Evolutionary conservation across 2,329 filamentous ascomycete genomes (phyloP).

Genomic region (Pseudogymnoascus destructans): DNA sequence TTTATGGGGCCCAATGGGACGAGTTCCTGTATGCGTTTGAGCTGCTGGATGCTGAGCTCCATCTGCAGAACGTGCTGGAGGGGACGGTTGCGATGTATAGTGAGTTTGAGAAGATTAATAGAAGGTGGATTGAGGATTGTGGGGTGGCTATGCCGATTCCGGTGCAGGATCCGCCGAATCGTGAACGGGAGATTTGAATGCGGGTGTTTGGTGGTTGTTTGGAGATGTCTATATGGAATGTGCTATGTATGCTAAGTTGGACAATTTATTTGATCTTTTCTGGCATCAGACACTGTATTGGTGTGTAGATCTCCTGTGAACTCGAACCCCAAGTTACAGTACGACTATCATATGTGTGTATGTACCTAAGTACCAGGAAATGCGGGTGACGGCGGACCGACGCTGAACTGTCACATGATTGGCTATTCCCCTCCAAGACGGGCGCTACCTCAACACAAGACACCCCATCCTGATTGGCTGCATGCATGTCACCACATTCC

Average conservation of each 20-base stretch:
- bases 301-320: neutral
- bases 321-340: no score
- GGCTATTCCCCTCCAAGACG: neutral
- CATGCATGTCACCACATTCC: slow-evolving; percentile 1
- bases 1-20: neutral
- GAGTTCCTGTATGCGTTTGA: neutral
- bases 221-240: neutral
- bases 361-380: neutral
- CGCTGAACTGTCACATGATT: neutral
- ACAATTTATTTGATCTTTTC: neutral
- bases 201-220: neutral
- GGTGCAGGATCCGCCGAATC: neutral
- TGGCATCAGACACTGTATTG: neutral
- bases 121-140: neutral
- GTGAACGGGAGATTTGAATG: neutral
- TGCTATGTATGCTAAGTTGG: neutral
- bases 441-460: slow-evolving; percentile 1
- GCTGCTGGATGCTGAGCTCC: neutral
- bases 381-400: neutral
- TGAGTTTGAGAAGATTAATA: neutral
- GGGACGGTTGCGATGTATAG: neutral
- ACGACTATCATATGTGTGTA: neutral
- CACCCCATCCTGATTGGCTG: neutral
- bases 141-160: neutral
- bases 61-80: neutral